Percentiles rank a stretch among this genome's conserved stretches.
Evolutionary conservation across 192 early-diverging fungal genomes (phyloP).

Genomic region (Backusella westeae): DNA sequence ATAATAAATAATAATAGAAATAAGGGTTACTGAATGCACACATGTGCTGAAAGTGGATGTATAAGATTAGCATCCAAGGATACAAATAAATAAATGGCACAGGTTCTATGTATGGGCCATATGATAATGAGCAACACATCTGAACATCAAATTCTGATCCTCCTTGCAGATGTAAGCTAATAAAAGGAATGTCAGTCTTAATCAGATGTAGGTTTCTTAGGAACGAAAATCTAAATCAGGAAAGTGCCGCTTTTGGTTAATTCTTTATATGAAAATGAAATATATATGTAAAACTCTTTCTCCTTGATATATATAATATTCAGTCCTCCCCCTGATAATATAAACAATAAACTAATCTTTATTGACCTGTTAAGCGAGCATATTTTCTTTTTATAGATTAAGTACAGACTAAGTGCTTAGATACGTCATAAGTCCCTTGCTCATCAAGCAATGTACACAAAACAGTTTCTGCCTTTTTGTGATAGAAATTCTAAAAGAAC

Average conservation of each 20-base stretch:
- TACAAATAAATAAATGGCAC: not conserved
- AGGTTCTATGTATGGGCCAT: not conserved
- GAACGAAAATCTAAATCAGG: not conserved
- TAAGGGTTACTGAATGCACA: not conserved
- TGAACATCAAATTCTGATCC: not conserved
- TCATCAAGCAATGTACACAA: not conserved
- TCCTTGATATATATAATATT: not conserved
- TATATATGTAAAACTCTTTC: not conserved
- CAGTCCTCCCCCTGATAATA: not conserved
- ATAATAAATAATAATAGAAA: not conserved
- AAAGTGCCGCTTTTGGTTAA: not conserved
- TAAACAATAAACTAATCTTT: not conserved
- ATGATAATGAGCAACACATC: not conserved
- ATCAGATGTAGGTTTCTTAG: not conserved
- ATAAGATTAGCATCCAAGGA: not conserved
- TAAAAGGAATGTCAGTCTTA: not conserved
- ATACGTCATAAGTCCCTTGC: not conserved
- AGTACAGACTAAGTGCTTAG: not conserved
- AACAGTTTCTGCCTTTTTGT: not conserved
- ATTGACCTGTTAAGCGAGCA: not conserved
- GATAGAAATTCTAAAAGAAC: not conserved
- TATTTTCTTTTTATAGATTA: not conserved
- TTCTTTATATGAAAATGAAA: not conserved
- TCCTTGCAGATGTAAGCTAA: not conserved
- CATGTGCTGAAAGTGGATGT: not conserved